Evolutionary conservation across 1,284 basidiomycete species (phyloP), one percentile per base, ranked within the genome.

Genomic region (Trichosporon ovoides): DNA sequence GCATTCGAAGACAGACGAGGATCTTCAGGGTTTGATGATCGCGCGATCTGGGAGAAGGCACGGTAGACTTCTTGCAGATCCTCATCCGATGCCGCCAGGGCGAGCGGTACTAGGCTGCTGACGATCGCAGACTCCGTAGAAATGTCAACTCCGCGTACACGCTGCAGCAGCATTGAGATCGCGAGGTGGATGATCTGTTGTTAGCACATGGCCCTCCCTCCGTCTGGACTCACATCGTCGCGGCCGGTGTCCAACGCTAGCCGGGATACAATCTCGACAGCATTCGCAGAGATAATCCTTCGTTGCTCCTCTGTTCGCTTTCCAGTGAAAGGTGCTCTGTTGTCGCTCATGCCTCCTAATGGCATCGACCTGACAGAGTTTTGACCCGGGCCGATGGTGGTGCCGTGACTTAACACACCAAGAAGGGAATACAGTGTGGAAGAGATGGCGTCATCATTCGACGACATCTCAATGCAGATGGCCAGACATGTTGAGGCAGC

Each of bases 341-440:
- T 19, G n/a, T 56, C 43, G 19, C 24, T 36, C 10, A 48, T 33
- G 20, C 48, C 54, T 16, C 33, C 46, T 11, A 62, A 55, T 3
- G 62, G 62, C 33, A 56, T 50, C 3, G 70, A 70, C 6, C 66
- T 58, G 4, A 71, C 57, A 0, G 71, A 69, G 54, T 56, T 58
- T 5, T 61, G 63, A 5, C 61, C 62, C 1, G 66, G 63, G 3
- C 54, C 59, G 28, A 67, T 60, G 2, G 64, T 64, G 14, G 63
- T 56, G 86, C 91, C 74, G 85, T 88, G 36, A 84, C 87, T 85
- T 57, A 97, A 87, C 70, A 91, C 89, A 71, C 97, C 97, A 60
- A 98, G 82, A 13, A 98, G 82, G 10, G 92, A 94, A 75, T 98
- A 97, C 85, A 96, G 89, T 66, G 92, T 92, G 3, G 93, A 96